Evolutionary conservation across 805 yeast species (phyloP).

Genomic region (Ogataea zsoltii): DNA sequence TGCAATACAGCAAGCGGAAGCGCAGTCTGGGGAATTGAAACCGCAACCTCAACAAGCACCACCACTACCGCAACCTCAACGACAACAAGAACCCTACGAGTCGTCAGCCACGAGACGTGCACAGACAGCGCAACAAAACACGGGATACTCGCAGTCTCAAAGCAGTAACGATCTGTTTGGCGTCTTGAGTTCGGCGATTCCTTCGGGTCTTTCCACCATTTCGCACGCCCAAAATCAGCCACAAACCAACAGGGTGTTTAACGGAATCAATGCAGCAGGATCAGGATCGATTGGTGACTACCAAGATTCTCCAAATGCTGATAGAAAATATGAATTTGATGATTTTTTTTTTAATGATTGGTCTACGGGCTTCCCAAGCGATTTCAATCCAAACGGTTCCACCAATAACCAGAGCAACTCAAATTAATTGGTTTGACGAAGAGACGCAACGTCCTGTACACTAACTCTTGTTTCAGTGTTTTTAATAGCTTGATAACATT

Average conservation of each 20-base stretch:
- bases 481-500: too few relatives aligned
- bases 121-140: too few relatives aligned
- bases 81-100: too few relatives aligned
- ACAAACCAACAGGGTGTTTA: constrained; percentile 32
- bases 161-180: constrained; percentile 18
- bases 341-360: constrained; percentile 31
- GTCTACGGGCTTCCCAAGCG: constrained; percentile 23
- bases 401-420: background rate
- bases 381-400: constrained; percentile 16
- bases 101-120: too few relatives aligned
- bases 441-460: too few relatives aligned
- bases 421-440: background rate
- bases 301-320: constrained; percentile 15
- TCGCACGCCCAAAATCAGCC: constrained; percentile 24
- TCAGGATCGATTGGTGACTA: constrained; percentile 18
- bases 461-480: background rate
- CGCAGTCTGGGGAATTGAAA: too few relatives aligned
- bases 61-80: too few relatives aligned
- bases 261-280: constrained; percentile 28
- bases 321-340: constrained; percentile 27
- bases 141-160: constrained; percentile 5
- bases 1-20: too few relatives aligned
- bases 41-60: too few relatives aligned
- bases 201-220: constrained; percentile 35
- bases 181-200: constrained; percentile 23